A percentile compares a stretch with the other conserved stretches of the same genome.
Evolutionary conservation across 495 filamentous ascomycete species (phyloP).

Genomic region (Neurospora sp.): DNA sequence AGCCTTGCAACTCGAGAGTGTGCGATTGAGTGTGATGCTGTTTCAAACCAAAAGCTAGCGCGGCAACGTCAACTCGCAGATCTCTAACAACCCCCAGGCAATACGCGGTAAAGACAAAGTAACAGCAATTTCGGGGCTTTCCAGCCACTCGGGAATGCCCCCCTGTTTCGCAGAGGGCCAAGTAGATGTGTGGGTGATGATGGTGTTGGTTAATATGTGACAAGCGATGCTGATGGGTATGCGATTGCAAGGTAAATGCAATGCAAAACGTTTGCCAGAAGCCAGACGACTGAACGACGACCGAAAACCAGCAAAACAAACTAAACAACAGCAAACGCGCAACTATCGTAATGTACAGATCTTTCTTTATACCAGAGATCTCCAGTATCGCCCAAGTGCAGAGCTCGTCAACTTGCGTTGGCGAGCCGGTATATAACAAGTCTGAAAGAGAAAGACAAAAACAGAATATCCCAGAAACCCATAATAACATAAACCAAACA

Average conservation of each 20-base stretch:
- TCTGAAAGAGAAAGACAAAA: constrained; percentile 21
- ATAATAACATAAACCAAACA: constrained; percentile 17
- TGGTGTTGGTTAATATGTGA: constrained; percentile 29
- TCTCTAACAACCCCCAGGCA: constrained; percentile 11
- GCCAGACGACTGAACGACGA: constrained; percentile 30
- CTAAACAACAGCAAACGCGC: constrained; percentile 29
- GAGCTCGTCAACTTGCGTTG: constrained; percentile 19
- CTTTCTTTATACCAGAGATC: constrained; percentile 29
- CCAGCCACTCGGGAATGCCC: constrained; percentile 1
- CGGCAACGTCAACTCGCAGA: constrained; percentile 20
- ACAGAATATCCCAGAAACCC: constrained; percentile 7
- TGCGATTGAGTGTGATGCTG: constrained; percentile 21
- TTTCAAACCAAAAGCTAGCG: constrained; percentile 16
- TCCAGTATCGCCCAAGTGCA: constrained; percentile 26
- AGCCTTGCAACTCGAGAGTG: constrained; percentile 7
- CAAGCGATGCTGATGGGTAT: constrained; percentile 24
- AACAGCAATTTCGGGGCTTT: not conserved
- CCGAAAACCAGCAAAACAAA: constrained; percentile 29
- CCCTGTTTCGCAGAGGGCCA: constrained; percentile 10
- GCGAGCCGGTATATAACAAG: constrained; percentile 39
- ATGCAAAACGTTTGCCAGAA: constrained; percentile 23
- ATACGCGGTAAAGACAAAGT: constrained; percentile 2
- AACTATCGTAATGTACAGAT: constrained; percentile 33
- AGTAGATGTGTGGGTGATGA: constrained; percentile 14
- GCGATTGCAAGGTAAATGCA: constrained; percentile 17